Percentiles rank a stretch among this genome's conserved stretches.
Evolutionary conservation across 2,329 filamentous ascomycete genomes (phyloP).

Genomic region (Penicillium sp.): DNA sequence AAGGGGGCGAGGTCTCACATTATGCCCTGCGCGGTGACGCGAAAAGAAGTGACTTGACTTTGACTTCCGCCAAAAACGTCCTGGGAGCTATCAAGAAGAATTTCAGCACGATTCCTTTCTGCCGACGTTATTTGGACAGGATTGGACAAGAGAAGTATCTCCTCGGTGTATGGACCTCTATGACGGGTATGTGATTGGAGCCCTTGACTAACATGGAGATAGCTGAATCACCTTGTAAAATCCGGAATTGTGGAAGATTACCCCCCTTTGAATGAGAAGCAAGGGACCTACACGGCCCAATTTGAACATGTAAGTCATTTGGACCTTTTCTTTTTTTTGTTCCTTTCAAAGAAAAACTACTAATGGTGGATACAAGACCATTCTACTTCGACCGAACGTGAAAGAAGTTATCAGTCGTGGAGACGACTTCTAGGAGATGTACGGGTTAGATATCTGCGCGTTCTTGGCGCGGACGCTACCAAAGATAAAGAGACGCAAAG

Average conservation of each 20-base stretch:
- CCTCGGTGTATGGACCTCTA: background rate
- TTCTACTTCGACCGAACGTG: constrained; percentile 44
- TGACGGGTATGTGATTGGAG: background rate
- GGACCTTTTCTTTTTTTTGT: background rate
- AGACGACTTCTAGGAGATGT: constrained; percentile 41
- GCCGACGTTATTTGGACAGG: background rate
- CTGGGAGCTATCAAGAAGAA: background rate
- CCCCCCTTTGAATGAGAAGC: background rate
- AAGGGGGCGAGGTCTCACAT: constrained; percentile 34
- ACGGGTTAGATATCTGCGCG: too few relatives aligned
- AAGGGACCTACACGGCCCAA: constrained; percentile 62
- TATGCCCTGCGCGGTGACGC: constrained; percentile 45
- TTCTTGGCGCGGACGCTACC: too few relatives aligned
- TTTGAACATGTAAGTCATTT: constrained; percentile 55
- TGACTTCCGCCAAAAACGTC: background rate
- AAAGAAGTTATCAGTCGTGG: constrained; percentile 57
- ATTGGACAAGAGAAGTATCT: background rate
- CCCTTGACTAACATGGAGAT: background rate
- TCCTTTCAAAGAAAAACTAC: background rate
- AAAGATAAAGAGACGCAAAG: too few relatives aligned
- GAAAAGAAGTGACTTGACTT: constrained; percentile 21
- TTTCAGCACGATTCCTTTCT: background rate
- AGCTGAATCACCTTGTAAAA: background rate
- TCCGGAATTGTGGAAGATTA: background rate
- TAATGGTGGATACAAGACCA: constrained; percentile 41